These are phyloP conservation scores for Coemansia sp. DNA, from an alignment of 192 early-diverging fungal species.

Conservation along the genomic window DNA sequence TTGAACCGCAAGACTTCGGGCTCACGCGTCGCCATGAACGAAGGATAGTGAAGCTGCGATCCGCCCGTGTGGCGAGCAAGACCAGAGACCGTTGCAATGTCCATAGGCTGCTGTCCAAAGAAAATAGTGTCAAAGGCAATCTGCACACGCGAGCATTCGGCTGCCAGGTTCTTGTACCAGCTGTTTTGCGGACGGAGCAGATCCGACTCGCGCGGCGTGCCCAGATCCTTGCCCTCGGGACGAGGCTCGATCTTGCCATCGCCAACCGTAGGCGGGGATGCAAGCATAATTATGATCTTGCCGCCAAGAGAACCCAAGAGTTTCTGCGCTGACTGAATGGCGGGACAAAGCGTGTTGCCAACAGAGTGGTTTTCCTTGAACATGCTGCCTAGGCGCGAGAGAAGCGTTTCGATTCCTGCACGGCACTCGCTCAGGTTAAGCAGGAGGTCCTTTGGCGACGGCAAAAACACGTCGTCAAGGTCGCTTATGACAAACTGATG, in stretches of 20 bases:
- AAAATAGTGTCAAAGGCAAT: slow-evolving; percentile 86
- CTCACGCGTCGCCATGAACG: slow-evolving; percentile 75
- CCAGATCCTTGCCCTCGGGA: slow-evolving; percentile 82
- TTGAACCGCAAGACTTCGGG: slow-evolving; percentile 84
- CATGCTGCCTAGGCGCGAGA: slow-evolving; percentile 77
- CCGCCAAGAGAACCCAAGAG: slow-evolving; percentile 84
- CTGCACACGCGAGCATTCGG: slow-evolving; percentile 87
- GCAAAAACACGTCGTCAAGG: slow-evolving; percentile 85
- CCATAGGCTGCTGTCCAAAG: slow-evolving; percentile 81
- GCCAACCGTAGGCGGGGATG: slow-evolving; percentile 77
- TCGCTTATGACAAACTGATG: slow-evolving; percentile 94
- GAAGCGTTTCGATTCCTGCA: slow-evolving; percentile 65
- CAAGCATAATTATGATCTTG: slow-evolving; percentile 83
- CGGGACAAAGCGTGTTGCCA: slow-evolving; percentile 78
- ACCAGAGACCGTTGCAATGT: slow-evolving; percentile 77
- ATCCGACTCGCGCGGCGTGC: slow-evolving; percentile 86
- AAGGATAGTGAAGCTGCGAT: slow-evolving; percentile 84
- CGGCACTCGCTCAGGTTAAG: slow-evolving; percentile 87
- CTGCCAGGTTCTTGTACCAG: slow-evolving; percentile 92
- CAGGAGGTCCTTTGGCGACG: slow-evolving; percentile 84
- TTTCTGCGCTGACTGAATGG: slow-evolving; percentile 78
- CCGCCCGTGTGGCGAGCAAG: slow-evolving; percentile 81
- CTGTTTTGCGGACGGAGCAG: slow-evolving; percentile 77
- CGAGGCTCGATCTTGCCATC: slow-evolving; percentile 79
- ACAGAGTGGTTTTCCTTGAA: slow-evolving; percentile 79